Evolutionary conservation across 2,329 filamentous ascomycete species (phyloP).

Genomic region (Atkinsonella texensis): DNA sequence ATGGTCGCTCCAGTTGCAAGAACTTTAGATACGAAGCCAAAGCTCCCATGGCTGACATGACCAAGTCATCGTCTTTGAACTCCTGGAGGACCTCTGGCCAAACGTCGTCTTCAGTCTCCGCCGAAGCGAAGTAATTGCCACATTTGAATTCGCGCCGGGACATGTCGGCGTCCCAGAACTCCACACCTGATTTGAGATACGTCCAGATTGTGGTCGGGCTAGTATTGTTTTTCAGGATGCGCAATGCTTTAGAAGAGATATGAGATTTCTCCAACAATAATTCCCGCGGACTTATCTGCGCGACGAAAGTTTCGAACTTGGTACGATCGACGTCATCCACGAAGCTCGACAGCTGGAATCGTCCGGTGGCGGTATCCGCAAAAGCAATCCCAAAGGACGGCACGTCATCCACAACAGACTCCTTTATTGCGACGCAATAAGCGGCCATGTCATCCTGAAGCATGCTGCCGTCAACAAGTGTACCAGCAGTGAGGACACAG

Average conservation of each 20-base stretch:
- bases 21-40: constrained; percentile 75
- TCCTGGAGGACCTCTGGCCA: constrained; percentile 71
- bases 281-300: constrained; percentile 81
- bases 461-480: constrained; percentile 91
- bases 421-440: constrained; percentile 91
- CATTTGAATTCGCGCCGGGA: constrained; percentile 71
- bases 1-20: constrained; percentile 77
- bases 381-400: constrained; percentile 88
- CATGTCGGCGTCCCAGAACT: constrained; percentile 83
- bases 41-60: constrained; percentile 86
- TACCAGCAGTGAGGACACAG: constrained; percentile 83
- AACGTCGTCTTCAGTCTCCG: constrained; percentile 40
- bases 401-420: constrained; percentile 56
- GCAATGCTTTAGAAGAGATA: constrained; percentile 76
- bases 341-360: constrained; percentile 89
- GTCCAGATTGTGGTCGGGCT: constrained; percentile 92
- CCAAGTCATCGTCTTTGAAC: constrained; percentile 62
- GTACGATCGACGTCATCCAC: constrained; percentile 86
- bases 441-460: constrained; percentile 96
- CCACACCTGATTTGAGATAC: constrained; percentile 69
- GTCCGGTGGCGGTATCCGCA: constrained; percentile 88
- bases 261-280: constrained; percentile 78
- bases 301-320: constrained; percentile 93
- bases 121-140: constrained; percentile 63
- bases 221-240: constrained; percentile 94